Conservation (phyloP, 176 grass and related monocot species). For the Olyra latifolia region DNA sequence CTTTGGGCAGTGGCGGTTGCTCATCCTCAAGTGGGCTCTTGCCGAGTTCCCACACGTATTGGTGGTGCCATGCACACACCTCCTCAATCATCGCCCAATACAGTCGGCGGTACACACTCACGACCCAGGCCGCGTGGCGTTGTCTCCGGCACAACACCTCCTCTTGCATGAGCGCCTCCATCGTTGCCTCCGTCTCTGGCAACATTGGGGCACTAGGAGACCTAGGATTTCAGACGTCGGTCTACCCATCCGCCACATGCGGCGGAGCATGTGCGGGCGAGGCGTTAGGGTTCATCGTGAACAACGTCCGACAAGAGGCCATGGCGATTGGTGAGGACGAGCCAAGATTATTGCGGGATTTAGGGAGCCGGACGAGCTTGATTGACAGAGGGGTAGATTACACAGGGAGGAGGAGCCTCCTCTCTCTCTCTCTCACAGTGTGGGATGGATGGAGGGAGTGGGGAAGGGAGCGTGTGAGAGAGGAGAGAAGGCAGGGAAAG, state of each 20-base stretch:
- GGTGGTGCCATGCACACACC: conserved; percentile 59
- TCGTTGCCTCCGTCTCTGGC: conserved; percentile 41
- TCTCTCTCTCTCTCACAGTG: too few relatives aligned
- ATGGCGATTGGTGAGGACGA: conserved; percentile 28
- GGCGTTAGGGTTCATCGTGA: background rate
- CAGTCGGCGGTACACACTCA: conserved; percentile 44
- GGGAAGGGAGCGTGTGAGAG: too few relatives aligned
- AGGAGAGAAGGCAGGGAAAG: too few relatives aligned
- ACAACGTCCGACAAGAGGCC: background rate
- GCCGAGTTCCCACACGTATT: conserved; percentile 79
- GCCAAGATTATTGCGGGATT: background rate
- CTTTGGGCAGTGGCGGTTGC: background rate
- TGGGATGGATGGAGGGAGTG: too few relatives aligned
- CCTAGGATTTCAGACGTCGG: conserved; percentile 14
- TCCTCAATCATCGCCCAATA: conserved; percentile 86
- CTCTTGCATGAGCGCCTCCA: conserved; percentile 71
- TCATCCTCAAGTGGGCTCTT: conserved; percentile 59
- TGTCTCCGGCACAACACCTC: conserved; percentile 71
- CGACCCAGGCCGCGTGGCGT: conserved; percentile 44
- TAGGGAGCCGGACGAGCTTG: too few relatives aligned
- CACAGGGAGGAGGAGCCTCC: too few relatives aligned
- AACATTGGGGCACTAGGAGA: conserved; percentile 14
- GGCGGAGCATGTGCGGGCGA: background rate
- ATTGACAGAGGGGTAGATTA: background rate
- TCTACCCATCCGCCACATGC: background rate